phyloP scores from a whole-genome alignment of 768 basidiomycete genomes.

The Gloeophyllum trabeum region DNA sequence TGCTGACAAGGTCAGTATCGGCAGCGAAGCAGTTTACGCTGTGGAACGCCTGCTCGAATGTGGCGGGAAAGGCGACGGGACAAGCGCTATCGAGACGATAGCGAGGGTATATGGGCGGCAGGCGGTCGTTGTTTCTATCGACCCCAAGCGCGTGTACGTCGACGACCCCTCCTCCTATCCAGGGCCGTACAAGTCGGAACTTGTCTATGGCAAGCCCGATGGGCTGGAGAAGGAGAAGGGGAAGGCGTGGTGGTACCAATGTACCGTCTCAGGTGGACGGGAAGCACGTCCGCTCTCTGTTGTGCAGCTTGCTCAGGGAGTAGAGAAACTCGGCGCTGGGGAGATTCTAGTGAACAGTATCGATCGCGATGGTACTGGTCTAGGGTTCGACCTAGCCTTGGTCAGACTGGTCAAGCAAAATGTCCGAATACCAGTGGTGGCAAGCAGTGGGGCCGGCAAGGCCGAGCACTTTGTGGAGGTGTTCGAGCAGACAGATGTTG shows the following conservation, averaged over 20 bases:
- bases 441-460: slow-evolving; percentile 87
- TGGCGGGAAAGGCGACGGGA: slow-evolving; percentile 44
- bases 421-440: slow-evolving; percentile 88
- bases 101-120: slow-evolving; percentile 86
- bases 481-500: slow-evolving; percentile 68
- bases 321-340: slow-evolving; percentile 86
- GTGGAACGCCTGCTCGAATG: slow-evolving; percentile 68
- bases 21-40: slow-evolving; percentile 89
- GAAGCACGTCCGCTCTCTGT: slow-evolving; percentile 76
- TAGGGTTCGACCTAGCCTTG: slow-evolving; percentile 85
- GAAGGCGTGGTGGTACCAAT: slow-evolving; percentile 97
- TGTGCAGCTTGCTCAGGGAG: slow-evolving; percentile 83
- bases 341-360: slow-evolving; percentile 95
- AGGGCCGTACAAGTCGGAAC: slow-evolving; percentile 56
- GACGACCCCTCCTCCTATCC: slow-evolving; percentile 45
- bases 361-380: slow-evolving; percentile 88
- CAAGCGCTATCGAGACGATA: slow-evolving; percentile 88
- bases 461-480: slow-evolving; percentile 80
- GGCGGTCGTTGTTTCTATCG: slow-evolving; percentile 95
- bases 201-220: slow-evolving; percentile 34
- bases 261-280: slow-evolving; percentile 91
- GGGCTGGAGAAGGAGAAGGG: slow-evolving; percentile 45
- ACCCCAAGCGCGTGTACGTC: slow-evolving; percentile 83
- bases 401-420: slow-evolving; percentile 61
- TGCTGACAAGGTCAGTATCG: slow-evolving; percentile 98